These are phyloP conservation scores for Lentinus tigrinus DNA, from an alignment of 768 basidiomycete species.

Conservation along the genomic window DNA sequence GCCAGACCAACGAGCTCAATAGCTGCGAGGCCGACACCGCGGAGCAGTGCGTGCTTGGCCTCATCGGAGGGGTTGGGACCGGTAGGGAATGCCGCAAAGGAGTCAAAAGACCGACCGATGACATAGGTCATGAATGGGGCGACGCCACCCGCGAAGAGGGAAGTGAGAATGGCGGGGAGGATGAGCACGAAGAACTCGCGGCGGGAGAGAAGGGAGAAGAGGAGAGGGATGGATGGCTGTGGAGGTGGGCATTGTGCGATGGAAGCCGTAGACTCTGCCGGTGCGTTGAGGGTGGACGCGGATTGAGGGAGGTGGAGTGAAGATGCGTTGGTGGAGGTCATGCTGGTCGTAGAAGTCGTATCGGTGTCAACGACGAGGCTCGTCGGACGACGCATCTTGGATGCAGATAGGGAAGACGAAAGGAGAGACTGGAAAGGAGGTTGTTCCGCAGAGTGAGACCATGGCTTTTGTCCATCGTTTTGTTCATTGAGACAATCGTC, in stretches of 20 bases:
- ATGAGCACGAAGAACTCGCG: constrained; percentile 58
- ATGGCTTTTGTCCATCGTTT: constrained; percentile 34
- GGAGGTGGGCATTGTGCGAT: constrained; percentile 26
- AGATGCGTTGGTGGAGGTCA: constrained; percentile 25
- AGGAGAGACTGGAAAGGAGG: constrained; percentile 14
- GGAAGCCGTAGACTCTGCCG: constrained; percentile 23
- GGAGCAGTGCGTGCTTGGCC: constrained; percentile 52
- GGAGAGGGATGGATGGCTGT: constrained; percentile 56
- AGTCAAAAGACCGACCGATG: constrained; percentile 74
- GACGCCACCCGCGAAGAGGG: constrained; percentile 64
- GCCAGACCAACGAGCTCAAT: constrained; percentile 68
- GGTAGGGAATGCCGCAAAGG: constrained; percentile 60
- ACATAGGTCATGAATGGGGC: constrained; percentile 87
- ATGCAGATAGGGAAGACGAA: constrained; percentile 17
- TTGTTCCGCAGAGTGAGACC: neutral
- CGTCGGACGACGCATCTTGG: constrained; percentile 26
- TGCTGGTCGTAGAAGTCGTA: constrained; percentile 18
- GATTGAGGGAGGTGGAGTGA: constrained; percentile 20
- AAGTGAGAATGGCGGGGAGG: constrained; percentile 61
- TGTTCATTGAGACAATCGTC: constrained; percentile 16
- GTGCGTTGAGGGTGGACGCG: constrained; percentile 17
- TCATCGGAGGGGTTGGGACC: constrained; percentile 37
- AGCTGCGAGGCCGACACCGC: constrained; percentile 57
- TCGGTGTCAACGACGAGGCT: constrained; percentile 25
- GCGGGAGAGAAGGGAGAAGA: constrained; percentile 64